Evolutionary conservation across 331 rosid genomes (phyloP).

Genomic region (Stylosanthes scabra): DNA sequence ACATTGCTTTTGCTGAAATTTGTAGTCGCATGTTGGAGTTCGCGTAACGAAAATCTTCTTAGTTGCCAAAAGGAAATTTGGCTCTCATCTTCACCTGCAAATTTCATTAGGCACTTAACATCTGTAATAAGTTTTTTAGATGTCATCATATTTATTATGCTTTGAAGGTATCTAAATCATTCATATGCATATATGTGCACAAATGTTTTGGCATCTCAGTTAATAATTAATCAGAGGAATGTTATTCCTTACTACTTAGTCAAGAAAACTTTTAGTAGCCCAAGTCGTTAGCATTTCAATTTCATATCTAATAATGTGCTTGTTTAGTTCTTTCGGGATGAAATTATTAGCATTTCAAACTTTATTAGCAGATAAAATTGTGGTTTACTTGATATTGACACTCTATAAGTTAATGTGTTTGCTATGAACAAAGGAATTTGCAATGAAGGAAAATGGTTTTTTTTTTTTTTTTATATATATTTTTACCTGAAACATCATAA

Average conservation of each 20-base stretch:
- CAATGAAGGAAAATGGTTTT: slow-evolving; percentile 14
- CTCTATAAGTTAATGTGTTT: no score
- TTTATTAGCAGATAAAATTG: no score
- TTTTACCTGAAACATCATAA: slow-evolving; percentile 78
- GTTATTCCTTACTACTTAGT: not conserved
- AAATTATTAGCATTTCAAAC: no score
- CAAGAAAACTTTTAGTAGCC: no score
- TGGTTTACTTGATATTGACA: no score
- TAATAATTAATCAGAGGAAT: not conserved
- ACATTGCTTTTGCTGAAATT: slow-evolving; percentile 75
- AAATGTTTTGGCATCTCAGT: not conserved
- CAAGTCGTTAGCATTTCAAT: no score
- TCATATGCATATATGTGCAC: not conserved
- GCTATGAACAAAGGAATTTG: not conserved
- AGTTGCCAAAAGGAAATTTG: slow-evolving; percentile 71
- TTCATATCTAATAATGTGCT: no score
- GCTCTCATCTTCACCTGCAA: slow-evolving; percentile 82
- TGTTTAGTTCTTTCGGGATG: no score
- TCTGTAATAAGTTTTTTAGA: slow-evolving; percentile 5
- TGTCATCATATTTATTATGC: not conserved
- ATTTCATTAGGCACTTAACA: slow-evolving; percentile 16
- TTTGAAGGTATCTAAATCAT: not conserved
- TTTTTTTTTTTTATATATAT: no score
- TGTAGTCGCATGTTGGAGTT: slow-evolving; percentile 82
- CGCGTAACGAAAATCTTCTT: slow-evolving; percentile 87